Evolutionary conservation across 164 flowering plant genomes (phyloP), one percentile per base, ranked within the genome.

Genomic region (Kalanchoe fedtschenkoi): DNA sequence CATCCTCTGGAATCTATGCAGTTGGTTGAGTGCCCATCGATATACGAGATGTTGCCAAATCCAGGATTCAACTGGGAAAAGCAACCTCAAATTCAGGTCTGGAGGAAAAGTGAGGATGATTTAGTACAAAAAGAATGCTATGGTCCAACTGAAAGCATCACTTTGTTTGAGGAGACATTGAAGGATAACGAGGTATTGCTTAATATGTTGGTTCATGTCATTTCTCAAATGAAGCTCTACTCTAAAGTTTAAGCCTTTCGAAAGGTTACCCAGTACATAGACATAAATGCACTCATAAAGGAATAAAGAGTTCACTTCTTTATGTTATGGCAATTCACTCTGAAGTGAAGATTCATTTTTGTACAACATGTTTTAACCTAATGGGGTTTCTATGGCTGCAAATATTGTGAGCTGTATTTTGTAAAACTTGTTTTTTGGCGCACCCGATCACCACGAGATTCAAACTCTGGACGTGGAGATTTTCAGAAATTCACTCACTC

Each of bases 21-120:
- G 98, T 64, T 92, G 75, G 82, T 92, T 41, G 96, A 89, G 71
- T 87, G 98, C 68, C 98, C 98, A 35, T 92, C 98, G 60, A 77
- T 89, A 54, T 89, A 92, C 71, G 98, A 89, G 75, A 87, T 92
- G 98, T 55, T 92, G 78, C 78, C 89, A 44, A 89, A 87, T 73
- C 89, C 93, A 29, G 76, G 67, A 17, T 88, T 83, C 72, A 70
- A 76, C 43, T 92, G 98, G 98, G 71, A 81, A 68, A 65, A 72
- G 43, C 71, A 74, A 65, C 96, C 98, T 21, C 61, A 76, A 68
- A 82, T 92, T 72, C 77, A 75, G 61, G 91, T 92, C 63, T 89
- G 96, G 98, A 74, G 76, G 46, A 86, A 81, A 61, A 61, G 77
- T 6, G 62, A 75, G 34, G 77, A 76, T 68, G 74, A 66, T 55